Conservation (phyloP, 352 stramenopile species). For the Phytophthora ramorum region DNA sequence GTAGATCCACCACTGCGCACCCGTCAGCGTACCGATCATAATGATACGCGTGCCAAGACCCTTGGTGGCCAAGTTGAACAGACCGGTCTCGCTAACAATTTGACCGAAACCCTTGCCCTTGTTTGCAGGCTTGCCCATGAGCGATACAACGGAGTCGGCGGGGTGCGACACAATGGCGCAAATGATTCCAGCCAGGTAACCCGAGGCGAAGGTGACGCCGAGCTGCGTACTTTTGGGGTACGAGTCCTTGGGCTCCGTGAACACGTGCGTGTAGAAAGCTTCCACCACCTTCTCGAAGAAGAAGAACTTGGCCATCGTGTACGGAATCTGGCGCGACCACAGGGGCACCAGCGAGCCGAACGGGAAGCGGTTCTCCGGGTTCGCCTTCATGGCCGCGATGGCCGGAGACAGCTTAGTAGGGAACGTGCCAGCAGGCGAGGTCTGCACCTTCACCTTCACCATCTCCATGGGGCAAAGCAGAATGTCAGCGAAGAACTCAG, state of each 20-base stretch:
- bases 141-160: slow-evolving; percentile 98
- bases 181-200: slow-evolving; percentile 99
- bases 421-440: slow-evolving; percentile 89
- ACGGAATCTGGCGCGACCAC: slow-evolving; percentile 95
- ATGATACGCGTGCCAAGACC: slow-evolving; percentile 94
- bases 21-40: slow-evolving; percentile 96
- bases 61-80: slow-evolving; percentile 86
- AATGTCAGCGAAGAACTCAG: slow-evolving; percentile 95
- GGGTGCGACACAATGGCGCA: slow-evolving; percentile 99
- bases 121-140: slow-evolving; percentile 94
- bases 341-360: slow-evolving; percentile 92
- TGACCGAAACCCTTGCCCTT: slow-evolving; percentile 90
- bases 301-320: slow-evolving; percentile 99
- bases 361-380: slow-evolving; percentile 91
- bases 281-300: slow-evolving; percentile 95
- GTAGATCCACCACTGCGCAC: slow-evolving; percentile 98
- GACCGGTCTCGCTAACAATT: slow-evolving; percentile 84
- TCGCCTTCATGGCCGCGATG: slow-evolving; percentile 88
- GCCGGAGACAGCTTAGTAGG: slow-evolving; percentile 88
- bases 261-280: slow-evolving; percentile 89
- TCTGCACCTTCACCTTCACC: slow-evolving; percentile 96
- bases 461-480: slow-evolving; percentile 95
- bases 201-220: slow-evolving; percentile 96
- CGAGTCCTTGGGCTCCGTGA: slow-evolving; percentile 90
- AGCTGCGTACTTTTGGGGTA: slow-evolving; percentile 96